Percentiles rank a stretch among this genome's conserved stretches.
Conservation (phyloP, 2,329 filamentous ascomycete species). For the Tolypocladium cylindrosporum region DNA sequence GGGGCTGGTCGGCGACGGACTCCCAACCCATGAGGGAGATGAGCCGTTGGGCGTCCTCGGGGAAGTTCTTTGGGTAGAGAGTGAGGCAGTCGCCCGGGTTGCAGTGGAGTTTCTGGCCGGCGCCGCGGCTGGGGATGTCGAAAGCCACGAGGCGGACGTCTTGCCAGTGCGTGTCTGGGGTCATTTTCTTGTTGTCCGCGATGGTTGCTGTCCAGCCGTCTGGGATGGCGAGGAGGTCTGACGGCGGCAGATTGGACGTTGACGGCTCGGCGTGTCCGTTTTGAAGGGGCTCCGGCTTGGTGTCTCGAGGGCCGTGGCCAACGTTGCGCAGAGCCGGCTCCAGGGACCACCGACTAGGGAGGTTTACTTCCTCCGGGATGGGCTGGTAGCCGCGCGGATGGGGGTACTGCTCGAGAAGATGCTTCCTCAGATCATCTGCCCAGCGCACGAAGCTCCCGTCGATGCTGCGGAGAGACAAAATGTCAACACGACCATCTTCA, state of each 20-base stretch:
- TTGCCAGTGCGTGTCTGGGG: conserved; percentile 74
- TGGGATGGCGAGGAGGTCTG: conserved; percentile 43
- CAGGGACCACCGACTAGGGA: conserved; percentile 59
- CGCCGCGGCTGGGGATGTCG: conserved; percentile 23
- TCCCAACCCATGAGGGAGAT: conserved; percentile 74
- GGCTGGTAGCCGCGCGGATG: conserved; percentile 56
- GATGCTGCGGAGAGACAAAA: conserved; percentile 39
- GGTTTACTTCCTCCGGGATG: conserved; percentile 62
- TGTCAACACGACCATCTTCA: neutral
- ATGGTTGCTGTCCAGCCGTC: conserved; percentile 48
- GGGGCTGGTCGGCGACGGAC: conserved; percentile 55
- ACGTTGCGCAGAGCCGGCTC: conserved; percentile 13
- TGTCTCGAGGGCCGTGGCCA: neutral
- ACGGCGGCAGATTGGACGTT: conserved; percentile 15
- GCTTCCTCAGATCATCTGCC: conserved; percentile 56
- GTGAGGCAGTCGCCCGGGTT: conserved; percentile 72
- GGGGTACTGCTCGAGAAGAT: conserved; percentile 58
- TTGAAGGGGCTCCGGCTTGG: neutral
- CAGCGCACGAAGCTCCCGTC: conserved; percentile 77
- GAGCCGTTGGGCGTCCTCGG: conserved; percentile 67
- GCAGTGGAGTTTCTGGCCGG: conserved; percentile 20
- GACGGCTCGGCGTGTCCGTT: conserved; percentile 7
- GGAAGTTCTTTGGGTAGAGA: conserved; percentile 81
- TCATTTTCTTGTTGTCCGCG: conserved; percentile 60
- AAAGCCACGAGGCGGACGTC: conserved; percentile 79